phyloP scores from a whole-genome alignment of 352 stramenopile genomes.

The Phytophthora ohioensis region DNA sequence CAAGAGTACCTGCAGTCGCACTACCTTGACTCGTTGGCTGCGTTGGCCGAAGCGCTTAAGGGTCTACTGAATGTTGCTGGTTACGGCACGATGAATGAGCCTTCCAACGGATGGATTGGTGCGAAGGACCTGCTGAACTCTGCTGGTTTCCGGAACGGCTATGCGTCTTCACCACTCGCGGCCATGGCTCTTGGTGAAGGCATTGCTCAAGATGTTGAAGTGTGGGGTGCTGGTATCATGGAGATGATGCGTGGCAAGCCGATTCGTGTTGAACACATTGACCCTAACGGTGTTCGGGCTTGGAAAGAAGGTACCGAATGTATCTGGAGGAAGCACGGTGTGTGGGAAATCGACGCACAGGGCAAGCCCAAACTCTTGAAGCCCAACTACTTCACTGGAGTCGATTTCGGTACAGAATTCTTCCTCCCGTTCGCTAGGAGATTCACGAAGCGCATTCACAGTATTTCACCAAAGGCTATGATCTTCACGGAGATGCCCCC shows the following conservation, averaged over 20 bases:
- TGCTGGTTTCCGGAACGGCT: conserved; percentile 62
- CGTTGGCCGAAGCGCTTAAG: conserved; percentile 64
- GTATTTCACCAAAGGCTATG: conserved; percentile 59
- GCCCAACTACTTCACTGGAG: conserved; percentile 67
- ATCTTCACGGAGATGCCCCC: conserved; percentile 84
- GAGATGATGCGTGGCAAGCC: conserved; percentile 64
- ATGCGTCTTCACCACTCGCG: conserved; percentile 72
- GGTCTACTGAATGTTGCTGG: conserved; percentile 86
- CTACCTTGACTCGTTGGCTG: conserved; percentile 76
- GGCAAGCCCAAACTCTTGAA: conserved; percentile 54
- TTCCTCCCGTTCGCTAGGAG: conserved; percentile 75
- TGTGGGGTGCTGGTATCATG: conserved; percentile 69
- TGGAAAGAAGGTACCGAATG: conserved; percentile 68
- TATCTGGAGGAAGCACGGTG: conserved; percentile 80
- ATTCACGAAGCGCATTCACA: conserved; percentile 62
- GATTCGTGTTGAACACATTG: conserved; percentile 46
- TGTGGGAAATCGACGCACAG: conserved; percentile 58
- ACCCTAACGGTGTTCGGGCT: conserved; percentile 59
- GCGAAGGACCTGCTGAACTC: conserved; percentile 51
- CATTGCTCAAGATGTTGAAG: conserved; percentile 60
- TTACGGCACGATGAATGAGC: conserved; percentile 92
- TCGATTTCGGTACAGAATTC: conserved; percentile 76
- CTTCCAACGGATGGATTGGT: conserved; percentile 75
- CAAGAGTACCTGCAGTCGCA: conserved; percentile 89
- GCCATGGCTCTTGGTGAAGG: conserved; percentile 78